Conservation (phyloP, 75 land plant genomes). For the Picea sitchensis region DNA sequence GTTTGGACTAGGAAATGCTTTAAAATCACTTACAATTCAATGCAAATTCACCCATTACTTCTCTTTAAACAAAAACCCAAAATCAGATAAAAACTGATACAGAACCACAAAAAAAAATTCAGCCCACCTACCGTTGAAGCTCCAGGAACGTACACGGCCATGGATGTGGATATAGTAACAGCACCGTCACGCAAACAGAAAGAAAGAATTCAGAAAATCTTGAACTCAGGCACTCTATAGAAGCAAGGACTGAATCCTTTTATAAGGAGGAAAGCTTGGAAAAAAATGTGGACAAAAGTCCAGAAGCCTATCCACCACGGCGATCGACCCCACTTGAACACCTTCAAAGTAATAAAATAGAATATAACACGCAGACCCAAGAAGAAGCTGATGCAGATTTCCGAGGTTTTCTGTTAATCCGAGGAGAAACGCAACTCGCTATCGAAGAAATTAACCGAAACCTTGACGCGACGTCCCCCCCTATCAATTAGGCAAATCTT, state of each 20-base stretch:
- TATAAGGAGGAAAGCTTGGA: background rate
- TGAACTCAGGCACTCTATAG: background rate
- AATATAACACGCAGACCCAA: too few relatives aligned
- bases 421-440: too few relatives aligned
- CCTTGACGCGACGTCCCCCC: too few relatives aligned
- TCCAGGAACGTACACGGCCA: background rate
- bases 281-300: background rate
- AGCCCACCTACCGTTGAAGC: slow-evolving; percentile 5
- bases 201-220: background rate
- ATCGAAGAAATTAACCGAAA: too few relatives aligned
- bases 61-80: background rate
- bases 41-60: background rate
- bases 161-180: background rate
- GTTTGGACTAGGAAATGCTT: background rate
- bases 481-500: too few relatives aligned
- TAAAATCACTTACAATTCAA: background rate
- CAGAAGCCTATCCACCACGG: background rate
- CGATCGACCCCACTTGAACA: background rate
- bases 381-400: too few relatives aligned
- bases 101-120: too few relatives aligned
- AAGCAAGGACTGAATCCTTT: background rate
- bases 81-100: background rate
- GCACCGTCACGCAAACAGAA: background rate
- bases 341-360: background rate
- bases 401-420: too few relatives aligned